Percentiles rank a stretch among this genome's conserved stretches.
Conservation (phyloP, 2,329 filamentous ascomycete species). For the Colletotrichum euphorbiae region DNA sequence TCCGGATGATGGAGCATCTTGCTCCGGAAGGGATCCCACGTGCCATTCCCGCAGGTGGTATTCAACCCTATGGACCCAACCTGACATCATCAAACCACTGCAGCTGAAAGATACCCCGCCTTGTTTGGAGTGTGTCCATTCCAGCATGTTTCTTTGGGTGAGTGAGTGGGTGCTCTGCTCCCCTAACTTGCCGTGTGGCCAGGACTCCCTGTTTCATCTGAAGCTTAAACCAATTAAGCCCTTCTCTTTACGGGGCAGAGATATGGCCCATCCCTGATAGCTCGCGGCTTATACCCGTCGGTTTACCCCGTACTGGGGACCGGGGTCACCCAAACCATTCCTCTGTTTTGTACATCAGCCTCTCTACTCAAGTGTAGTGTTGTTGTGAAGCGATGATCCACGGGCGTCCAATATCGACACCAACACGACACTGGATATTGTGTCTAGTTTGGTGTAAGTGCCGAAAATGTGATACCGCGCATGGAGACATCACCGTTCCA, state of each 20-base stretch:
- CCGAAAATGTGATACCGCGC: not conserved
- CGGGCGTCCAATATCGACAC: not conserved
- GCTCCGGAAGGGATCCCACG: not conserved
- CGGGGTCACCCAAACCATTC: not conserved
- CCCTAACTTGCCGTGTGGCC: not conserved
- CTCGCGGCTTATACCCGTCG: slow-evolving; percentile 1
- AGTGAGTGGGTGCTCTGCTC: not conserved
- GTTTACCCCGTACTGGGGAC: slow-evolving; percentile 11
- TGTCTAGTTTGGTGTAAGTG: not conserved
- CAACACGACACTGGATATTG: not conserved
- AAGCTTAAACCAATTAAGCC: slow-evolving; percentile 27
- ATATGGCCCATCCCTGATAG: not conserved
- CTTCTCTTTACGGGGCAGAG: not conserved
- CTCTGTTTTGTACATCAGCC: not conserved
- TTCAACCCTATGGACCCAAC: not conserved
- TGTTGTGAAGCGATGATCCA: not conserved
- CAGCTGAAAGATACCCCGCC: slow-evolving; percentile 22
- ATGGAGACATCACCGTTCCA: not conserved
- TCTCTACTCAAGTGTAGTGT: not conserved
- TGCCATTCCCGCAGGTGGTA: not conserved
- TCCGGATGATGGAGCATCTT: not conserved
- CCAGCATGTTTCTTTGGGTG: not conserved
- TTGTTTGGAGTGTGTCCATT: not conserved
- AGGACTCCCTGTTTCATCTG: slow-evolving; percentile 32
- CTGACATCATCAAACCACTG: not conserved